These are phyloP conservation scores for Ilex asprella DNA, from an alignment of 257 asterid genomes.

Conservation along the genomic window DNA sequence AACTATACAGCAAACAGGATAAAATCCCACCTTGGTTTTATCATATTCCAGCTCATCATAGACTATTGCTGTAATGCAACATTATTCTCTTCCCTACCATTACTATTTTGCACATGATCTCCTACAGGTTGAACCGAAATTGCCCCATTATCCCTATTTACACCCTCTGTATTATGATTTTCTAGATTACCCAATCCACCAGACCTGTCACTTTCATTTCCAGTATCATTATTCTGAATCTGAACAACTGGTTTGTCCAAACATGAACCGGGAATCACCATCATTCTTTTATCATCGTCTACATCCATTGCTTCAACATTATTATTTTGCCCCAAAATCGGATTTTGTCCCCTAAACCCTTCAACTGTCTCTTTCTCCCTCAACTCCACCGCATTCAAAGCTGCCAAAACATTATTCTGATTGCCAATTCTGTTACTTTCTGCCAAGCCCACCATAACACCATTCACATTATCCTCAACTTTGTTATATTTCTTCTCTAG, in stretches of 20 bases:
- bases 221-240: conserved; percentile 14
- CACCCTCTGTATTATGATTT: conserved; percentile 16
- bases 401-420: conserved; percentile 37
- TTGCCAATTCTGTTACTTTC: conserved; percentile 22
- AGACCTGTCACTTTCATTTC: conserved; percentile 14
- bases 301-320: conserved; percentile 39
- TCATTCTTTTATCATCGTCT: conserved; percentile 26
- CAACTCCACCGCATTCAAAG: conserved; percentile 48
- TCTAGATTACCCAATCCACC: conserved; percentile 16
- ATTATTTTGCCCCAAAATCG: conserved; percentile 7
- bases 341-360: conserved; percentile 11
- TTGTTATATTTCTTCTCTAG: not conserved
- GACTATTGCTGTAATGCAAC: conserved; percentile 14
- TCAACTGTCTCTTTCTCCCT: conserved; percentile 24
- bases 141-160: conserved; percentile 18
- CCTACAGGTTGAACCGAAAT: conserved; percentile 14
- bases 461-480: not conserved
- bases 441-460: not conserved
- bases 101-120: conserved; percentile 20
- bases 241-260: conserved; percentile 4
- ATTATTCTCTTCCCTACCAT: conserved; percentile 14
- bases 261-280: conserved; percentile 8
- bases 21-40: not conserved
- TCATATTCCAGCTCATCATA: conserved; percentile 1
- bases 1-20: not conserved